A percentile compares a stretch with the other conserved stretches of the same genome.
phyloP scores from a whole-genome alignment of 2,329 filamentous ascomycete genomes.

The Leptographium flavum region DNA sequence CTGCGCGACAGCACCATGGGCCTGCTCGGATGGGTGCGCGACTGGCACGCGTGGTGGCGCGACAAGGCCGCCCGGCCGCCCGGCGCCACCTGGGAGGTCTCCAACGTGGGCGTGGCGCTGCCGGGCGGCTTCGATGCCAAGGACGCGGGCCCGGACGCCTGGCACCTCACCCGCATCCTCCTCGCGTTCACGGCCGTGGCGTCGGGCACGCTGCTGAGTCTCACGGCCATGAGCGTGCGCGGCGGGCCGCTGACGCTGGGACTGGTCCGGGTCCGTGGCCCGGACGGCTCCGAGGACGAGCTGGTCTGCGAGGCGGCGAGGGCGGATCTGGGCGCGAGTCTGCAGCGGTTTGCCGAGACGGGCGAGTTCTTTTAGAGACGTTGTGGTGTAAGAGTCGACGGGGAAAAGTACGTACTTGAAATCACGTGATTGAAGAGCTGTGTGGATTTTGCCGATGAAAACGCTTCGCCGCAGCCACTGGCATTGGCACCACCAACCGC shows the following conservation, averaged over 20 bases:
- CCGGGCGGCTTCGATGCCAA: neutral
- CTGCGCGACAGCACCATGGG: conserved; percentile 28
- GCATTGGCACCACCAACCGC: neutral
- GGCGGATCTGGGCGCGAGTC: conserved; percentile 21
- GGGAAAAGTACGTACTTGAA: too few relatives aligned
- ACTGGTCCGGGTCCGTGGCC: conserved; percentile 32
- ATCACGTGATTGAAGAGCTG: neutral
- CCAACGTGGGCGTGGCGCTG: conserved; percentile 33
- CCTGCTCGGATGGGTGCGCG: conserved; percentile 25
- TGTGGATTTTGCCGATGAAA: neutral
- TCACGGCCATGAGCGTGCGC: conserved; percentile 33
- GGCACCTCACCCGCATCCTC: conserved; percentile 27
- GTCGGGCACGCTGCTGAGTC: conserved; percentile 25
- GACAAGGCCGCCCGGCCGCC: conserved; percentile 28
- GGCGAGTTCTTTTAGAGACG: neutral
- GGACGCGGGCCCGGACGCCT: conserved; percentile 11
- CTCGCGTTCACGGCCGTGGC: conserved; percentile 35
- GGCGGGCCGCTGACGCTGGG: conserved; percentile 25
- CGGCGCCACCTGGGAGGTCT: conserved; percentile 33
- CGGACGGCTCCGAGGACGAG: conserved; percentile 25
- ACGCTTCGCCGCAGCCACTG: neutral
- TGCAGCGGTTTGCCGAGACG: conserved; percentile 7
- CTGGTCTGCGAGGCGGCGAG: conserved; percentile 22
- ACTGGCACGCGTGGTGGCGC: conserved; percentile 28
- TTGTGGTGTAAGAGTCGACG: neutral